phyloP scores from a whole-genome alignment of 306 rosid species.

The Sicyos baderoa region DNA sequence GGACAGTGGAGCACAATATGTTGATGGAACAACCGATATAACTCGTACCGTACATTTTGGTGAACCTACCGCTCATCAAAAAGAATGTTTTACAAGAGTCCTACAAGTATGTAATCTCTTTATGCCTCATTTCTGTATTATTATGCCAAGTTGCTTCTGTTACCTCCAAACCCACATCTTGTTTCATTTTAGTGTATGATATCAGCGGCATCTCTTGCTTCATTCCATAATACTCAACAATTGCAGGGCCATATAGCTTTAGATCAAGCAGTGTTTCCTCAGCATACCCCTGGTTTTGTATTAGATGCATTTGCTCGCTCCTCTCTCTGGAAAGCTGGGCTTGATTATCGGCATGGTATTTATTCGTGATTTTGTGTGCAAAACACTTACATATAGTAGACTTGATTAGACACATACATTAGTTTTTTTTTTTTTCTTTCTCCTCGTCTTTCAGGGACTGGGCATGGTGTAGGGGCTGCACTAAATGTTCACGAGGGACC shows the following conservation, averaged over 20 bases:
- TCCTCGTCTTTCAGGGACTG: conserved; percentile 51
- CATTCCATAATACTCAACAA: conserved; percentile 18
- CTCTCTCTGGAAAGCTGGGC: conserved; percentile 91
- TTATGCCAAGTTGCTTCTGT: background rate
- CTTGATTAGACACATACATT: conserved; percentile 1
- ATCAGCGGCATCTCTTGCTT: background rate
- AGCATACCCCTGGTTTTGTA: conserved; percentile 86
- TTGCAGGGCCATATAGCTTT: conserved; percentile 91
- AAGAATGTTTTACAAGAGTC: conserved; percentile 87
- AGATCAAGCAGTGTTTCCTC: conserved; percentile 82
- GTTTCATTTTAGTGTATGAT: conserved; percentile 1
- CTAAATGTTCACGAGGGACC: conserved; percentile 96
- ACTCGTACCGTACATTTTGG: conserved; percentile 97
- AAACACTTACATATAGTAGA: background rate
- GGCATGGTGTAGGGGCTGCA: conserved; percentile 98
- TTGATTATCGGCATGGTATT: conserved; percentile 91
- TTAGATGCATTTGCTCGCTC: conserved; percentile 95
- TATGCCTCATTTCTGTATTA: background rate
- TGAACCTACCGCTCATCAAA: conserved; percentile 56
- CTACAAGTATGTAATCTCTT: conserved; percentile 47
- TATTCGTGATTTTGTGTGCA: conserved; percentile 6
- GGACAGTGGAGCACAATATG: conserved; percentile 96
- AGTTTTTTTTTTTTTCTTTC: background rate
- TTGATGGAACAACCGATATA: conserved; percentile 94
- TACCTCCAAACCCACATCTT: background rate